Percentiles rank a stretch among this genome's conserved stretches.
Conservation (phyloP, 495 filamentous ascomycete genomes). For the Monascus purpureus region DNA sequence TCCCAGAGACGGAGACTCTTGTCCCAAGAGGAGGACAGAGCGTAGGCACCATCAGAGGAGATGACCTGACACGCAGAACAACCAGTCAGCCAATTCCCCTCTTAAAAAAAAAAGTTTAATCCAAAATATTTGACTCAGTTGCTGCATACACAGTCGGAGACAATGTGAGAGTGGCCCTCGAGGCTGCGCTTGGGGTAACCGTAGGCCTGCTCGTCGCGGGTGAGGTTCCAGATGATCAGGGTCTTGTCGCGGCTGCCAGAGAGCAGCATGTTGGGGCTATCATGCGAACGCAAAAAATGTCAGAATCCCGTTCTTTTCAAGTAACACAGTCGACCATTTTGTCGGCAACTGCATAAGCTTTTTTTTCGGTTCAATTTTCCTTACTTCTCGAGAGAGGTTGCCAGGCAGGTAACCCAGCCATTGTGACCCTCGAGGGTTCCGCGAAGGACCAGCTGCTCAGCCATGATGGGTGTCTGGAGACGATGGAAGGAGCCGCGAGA, state of each 20-base stretch:
- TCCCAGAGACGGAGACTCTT: constrained; percentile 99
- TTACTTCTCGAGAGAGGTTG: constrained; percentile 98
- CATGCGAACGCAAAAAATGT: constrained; percentile 18
- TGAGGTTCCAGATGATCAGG: constrained; percentile 99
- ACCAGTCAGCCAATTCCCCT: constrained; percentile 21
- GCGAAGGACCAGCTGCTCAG: constrained; percentile 93
- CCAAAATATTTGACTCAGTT: no score
- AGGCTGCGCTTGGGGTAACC: constrained; percentile 98
- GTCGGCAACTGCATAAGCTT: constrained; percentile 3
- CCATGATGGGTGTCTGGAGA: constrained; percentile 48
- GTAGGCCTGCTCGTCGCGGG: constrained; percentile 92
- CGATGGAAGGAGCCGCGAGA: constrained; percentile 29
- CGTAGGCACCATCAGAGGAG: constrained; percentile 98
- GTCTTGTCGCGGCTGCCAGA: constrained; percentile 95
- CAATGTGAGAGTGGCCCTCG: constrained; percentile 98
- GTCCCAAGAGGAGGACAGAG: constrained; percentile 97
- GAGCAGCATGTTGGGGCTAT: constrained; percentile 98
- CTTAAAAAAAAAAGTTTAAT: constrained; percentile 6
- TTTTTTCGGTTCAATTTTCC: constrained; percentile 17
- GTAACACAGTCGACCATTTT: not conserved
- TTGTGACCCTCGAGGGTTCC: constrained; percentile 95
- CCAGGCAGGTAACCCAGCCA: constrained; percentile 63
- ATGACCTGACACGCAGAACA: constrained; percentile 57
- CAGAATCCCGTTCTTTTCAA: constrained; percentile 14
- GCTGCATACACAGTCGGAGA: constrained; percentile 94